These are phyloP conservation scores for Fomitopsis serialis DNA, from an alignment of 768 basidiomycete genomes.

Conservation along the genomic window DNA sequence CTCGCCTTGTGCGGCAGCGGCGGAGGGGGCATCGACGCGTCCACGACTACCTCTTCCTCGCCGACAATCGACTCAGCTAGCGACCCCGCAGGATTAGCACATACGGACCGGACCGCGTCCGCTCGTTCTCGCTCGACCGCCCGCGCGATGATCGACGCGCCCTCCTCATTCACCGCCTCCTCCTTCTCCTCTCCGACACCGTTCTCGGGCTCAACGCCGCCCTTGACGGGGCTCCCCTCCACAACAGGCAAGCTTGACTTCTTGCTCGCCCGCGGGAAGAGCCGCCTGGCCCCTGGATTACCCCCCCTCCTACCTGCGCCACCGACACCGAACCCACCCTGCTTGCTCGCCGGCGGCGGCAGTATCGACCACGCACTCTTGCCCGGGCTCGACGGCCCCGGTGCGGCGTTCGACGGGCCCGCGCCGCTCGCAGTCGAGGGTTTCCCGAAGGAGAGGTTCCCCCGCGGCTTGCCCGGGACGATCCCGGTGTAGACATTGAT, in stretches of 20 bases:
- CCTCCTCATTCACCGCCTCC: neutral
- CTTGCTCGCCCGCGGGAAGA: constrained; percentile 33
- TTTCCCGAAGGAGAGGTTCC: neutral
- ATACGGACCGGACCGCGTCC: neutral
- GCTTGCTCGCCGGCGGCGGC: too few relatives aligned
- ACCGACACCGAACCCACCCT: too few relatives aligned
- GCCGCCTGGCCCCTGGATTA: too few relatives aligned
- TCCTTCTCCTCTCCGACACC: constrained; percentile 6
- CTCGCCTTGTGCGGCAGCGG: too few relatives aligned
- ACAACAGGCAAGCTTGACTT: constrained; percentile 40
- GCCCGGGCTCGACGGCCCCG: too few relatives aligned
- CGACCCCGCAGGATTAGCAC: constrained; percentile 1
- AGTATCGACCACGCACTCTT: too few relatives aligned
- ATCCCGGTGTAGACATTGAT: constrained; percentile 19
- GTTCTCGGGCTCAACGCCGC: constrained; percentile 8
- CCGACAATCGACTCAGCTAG: constrained; percentile 4
- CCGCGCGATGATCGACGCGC: neutral
- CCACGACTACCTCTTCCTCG: too few relatives aligned
- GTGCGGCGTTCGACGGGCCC: neutral
- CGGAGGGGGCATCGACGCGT: too few relatives aligned
- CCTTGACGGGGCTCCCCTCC: constrained; percentile 42
- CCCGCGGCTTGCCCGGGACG: constrained; percentile 16
- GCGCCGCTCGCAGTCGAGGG: neutral
- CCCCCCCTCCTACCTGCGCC: constrained; percentile 9
- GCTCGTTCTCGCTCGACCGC: neutral